phyloP scores from a whole-genome alignment of 163 green algal genomes.

The Chloroidium sp. region DNA sequence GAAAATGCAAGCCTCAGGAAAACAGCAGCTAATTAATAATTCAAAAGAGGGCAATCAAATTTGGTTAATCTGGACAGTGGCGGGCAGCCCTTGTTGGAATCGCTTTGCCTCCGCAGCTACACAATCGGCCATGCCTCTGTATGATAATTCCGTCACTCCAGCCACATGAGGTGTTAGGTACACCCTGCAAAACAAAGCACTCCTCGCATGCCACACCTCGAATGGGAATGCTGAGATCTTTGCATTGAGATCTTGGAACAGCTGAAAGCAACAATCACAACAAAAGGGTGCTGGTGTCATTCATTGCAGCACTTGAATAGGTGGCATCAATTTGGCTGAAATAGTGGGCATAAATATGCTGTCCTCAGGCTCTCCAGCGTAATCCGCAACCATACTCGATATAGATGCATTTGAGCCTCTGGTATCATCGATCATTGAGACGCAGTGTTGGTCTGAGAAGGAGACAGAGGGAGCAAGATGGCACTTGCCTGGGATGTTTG shows the following conservation, averaged over 20 bases:
- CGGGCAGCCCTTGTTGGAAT: constrained; percentile 13
- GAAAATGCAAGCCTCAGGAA: too few species aligned
- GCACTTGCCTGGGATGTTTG: constrained; percentile 25
- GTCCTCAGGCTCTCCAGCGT: too few species aligned
- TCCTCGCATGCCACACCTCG: background rate
- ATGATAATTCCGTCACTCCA: constrained; percentile 50
- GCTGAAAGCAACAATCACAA: too few species aligned
- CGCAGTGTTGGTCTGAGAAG: background rate
- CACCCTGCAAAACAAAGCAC: constrained; percentile 15
- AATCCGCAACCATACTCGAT: background rate
- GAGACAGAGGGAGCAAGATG: background rate
- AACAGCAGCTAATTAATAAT: too few species aligned
- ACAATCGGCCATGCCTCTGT: constrained; percentile 43
- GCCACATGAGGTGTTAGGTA: constrained; percentile 49
- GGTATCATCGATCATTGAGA: background rate
- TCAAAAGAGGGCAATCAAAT: too few species aligned
- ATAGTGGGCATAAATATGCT: too few species aligned
- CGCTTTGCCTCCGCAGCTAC: constrained; percentile 30
- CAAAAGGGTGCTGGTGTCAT: too few species aligned
- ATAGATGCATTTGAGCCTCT: background rate
- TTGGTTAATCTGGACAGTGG: constrained; percentile 17
- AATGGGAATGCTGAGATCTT: background rate
- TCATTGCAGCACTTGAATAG: too few species aligned
- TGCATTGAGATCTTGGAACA: background rate
- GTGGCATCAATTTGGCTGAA: too few species aligned